phyloP scores from a whole-genome alignment of 1,284 basidiomycete species.

The Cutaneotrichosporon daszewskae region DNA sequence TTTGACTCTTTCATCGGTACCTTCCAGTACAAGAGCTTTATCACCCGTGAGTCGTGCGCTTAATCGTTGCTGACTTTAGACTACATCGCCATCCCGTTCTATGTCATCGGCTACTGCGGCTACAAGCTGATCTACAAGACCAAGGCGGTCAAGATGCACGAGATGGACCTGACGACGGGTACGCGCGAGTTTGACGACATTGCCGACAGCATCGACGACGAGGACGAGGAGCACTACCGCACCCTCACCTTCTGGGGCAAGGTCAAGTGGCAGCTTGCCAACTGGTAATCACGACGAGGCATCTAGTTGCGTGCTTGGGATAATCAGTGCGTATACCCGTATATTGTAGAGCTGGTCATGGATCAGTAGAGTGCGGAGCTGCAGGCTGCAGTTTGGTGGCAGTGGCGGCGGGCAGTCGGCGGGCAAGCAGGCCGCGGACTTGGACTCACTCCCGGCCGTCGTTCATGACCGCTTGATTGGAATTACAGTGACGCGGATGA shows the following conservation, averaged over 20 bases:
- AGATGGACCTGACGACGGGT: slow-evolving; percentile 63
- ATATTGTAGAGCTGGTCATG: too few species aligned
- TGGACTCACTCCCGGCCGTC: too few species aligned
- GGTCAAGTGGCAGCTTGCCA: slow-evolving; percentile 34
- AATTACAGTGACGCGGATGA: too few species aligned
- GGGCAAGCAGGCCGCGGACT: too few species aligned
- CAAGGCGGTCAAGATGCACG: slow-evolving; percentile 51
- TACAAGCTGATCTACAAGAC: slow-evolving; percentile 59
- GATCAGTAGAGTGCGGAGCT: too few species aligned
- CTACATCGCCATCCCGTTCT: slow-evolving; percentile 48
- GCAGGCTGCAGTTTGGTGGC: too few species aligned
- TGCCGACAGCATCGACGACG: slow-evolving; percentile 47
- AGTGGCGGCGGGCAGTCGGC: too few species aligned
- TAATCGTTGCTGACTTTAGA: not conserved
- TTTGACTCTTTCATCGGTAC: slow-evolving; percentile 56
- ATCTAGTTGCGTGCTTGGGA: too few species aligned
- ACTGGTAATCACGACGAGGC: too few species aligned
- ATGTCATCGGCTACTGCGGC: slow-evolving; percentile 56
- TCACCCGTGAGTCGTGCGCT: too few species aligned
- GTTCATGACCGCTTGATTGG: too few species aligned
- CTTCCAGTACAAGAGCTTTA: slow-evolving; percentile 56
- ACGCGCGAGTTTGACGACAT: slow-evolving; percentile 62
- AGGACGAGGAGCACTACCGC: slow-evolving; percentile 26
- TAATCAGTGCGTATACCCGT: too few species aligned
- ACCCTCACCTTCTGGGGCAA: slow-evolving; percentile 34